A percentile compares a stretch with the other conserved stretches of the same genome.
phyloP scores from a whole-genome alignment of 495 filamentous ascomycete species.

The Aspergillus cristatus region DNA sequence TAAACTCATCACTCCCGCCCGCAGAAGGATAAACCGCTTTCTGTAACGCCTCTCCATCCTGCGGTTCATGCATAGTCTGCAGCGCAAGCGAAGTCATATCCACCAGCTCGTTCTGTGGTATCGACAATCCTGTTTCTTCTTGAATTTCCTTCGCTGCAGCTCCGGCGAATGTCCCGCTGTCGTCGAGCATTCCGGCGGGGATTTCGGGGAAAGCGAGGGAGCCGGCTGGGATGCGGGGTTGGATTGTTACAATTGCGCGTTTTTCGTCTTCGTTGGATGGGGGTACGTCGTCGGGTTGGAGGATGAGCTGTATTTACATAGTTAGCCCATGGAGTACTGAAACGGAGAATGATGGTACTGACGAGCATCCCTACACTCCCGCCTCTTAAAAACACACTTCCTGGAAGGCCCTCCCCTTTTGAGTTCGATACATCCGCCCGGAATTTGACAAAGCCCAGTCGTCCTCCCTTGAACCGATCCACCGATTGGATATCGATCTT shows the following conservation, averaged over 20 bases:
- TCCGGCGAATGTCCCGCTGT: slow-evolving; percentile 63
- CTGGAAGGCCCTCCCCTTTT: slow-evolving; percentile 58
- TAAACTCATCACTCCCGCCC: slow-evolving; percentile 78
- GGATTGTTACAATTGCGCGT: slow-evolving; percentile 68
- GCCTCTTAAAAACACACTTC: slow-evolving; percentile 70
- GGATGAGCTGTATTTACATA: slow-evolving; percentile 38
- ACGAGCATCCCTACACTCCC: slow-evolving; percentile 78
- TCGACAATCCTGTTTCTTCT: slow-evolving; percentile 66
- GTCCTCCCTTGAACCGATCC: slow-evolving; percentile 56
- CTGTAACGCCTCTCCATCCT: slow-evolving; percentile 41
- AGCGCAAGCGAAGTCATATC: slow-evolving; percentile 59
- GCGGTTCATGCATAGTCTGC: slow-evolving; percentile 14
- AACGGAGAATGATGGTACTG: slow-evolving; percentile 5
- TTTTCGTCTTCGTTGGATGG: slow-evolving; percentile 38
- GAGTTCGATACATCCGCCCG: slow-evolving; percentile 55
- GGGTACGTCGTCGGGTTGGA: slow-evolving; percentile 59
- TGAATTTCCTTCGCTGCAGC: slow-evolving; percentile 72
- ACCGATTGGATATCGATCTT: slow-evolving; percentile 63
- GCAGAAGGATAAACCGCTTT: slow-evolving; percentile 64
- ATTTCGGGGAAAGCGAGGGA: slow-evolving; percentile 69
- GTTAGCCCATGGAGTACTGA: slow-evolving; percentile 1
- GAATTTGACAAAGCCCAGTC: slow-evolving; percentile 74
- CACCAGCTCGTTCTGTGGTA: slow-evolving; percentile 47
- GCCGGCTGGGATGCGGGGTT: slow-evolving; percentile 73
- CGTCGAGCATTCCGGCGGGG: slow-evolving; percentile 86